phyloP scores from a whole-genome alignment of 768 basidiomycete genomes.

The Obba rivulosa region DNA sequence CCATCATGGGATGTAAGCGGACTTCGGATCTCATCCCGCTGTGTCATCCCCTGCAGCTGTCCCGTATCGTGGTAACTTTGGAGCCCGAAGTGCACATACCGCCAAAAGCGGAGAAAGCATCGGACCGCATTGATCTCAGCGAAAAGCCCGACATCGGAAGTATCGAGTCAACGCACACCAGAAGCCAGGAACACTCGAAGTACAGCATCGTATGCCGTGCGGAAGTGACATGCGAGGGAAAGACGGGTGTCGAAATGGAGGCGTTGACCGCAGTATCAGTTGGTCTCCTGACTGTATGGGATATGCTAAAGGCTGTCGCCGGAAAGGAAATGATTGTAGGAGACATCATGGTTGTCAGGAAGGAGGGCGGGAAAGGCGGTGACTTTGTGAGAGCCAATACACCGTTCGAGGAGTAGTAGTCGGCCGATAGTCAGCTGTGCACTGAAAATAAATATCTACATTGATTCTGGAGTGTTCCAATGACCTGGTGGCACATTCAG shows the following conservation, averaged over 20 bases:
- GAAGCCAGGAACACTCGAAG: constrained; percentile 10
- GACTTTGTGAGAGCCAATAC: constrained; percentile 44
- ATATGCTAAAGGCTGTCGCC: constrained; percentile 89
- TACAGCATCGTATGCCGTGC: constrained; percentile 60
- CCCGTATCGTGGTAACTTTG: constrained; percentile 63
- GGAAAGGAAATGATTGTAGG: constrained; percentile 84
- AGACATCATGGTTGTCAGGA: constrained; percentile 56
- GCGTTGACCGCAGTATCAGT: constrained; percentile 80
- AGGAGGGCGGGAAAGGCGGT: constrained; percentile 71
- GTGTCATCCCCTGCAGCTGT: constrained; percentile 78
- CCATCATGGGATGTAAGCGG: constrained; percentile 82
- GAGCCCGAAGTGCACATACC: constrained; percentile 32
- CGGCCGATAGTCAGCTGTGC: too few species aligned
- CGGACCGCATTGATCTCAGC: constrained; percentile 1
- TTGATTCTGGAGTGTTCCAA: too few species aligned
- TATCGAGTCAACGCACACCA: background rate
- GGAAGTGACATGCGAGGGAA: constrained; percentile 70
- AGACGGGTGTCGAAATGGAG: constrained; percentile 93
- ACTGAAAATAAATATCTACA: too few species aligned
- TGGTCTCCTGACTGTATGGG: constrained; percentile 81
- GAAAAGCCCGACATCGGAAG: constrained; percentile 1
- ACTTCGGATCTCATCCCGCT: constrained; percentile 82
- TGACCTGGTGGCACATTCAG: too few species aligned
- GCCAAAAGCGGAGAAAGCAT: background rate
- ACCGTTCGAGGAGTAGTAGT: background rate